Conservation (phyloP, 1,284 basidiomycete genomes). For the Sphagnurus paluster region DNA sequence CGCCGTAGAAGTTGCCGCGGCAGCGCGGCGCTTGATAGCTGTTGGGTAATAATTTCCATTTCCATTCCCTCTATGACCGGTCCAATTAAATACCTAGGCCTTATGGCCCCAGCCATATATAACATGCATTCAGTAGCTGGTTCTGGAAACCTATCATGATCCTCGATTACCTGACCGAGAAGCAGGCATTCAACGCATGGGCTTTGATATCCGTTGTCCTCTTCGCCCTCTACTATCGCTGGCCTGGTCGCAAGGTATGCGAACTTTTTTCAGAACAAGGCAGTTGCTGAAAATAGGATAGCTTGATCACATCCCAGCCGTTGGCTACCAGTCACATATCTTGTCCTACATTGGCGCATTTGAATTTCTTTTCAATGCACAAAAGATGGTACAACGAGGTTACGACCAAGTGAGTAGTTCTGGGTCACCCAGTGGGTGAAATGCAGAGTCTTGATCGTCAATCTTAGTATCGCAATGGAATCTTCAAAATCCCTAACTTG, state of each 20-base stretch:
- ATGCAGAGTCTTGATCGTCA: background rate
- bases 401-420: constrained; percentile 24
- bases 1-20: too few species aligned
- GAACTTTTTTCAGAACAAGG: background rate
- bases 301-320: constrained; percentile 21
- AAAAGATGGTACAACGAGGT: constrained; percentile 26
- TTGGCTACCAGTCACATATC: constrained; percentile 21
- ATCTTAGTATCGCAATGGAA: constrained; percentile 20
- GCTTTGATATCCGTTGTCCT: background rate
- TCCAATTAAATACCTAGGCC: too few species aligned
- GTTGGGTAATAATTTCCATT: too few species aligned
- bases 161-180: background rate
- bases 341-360: constrained; percentile 22
- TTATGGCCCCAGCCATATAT: too few species aligned
- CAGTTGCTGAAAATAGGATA: constrained; percentile 10
- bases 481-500: too few species aligned
- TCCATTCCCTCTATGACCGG: too few species aligned
- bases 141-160: background rate
- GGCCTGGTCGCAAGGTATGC: constrained; percentile 14
- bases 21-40: too few species aligned
- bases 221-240: constrained; percentile 2
- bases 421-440: background rate
- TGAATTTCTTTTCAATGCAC: constrained; percentile 18
- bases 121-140: background rate
- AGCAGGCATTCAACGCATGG: background rate